Conservation (phyloP, 2,329 filamentous ascomycete species). For the Huntiella bhutanensis region DNA sequence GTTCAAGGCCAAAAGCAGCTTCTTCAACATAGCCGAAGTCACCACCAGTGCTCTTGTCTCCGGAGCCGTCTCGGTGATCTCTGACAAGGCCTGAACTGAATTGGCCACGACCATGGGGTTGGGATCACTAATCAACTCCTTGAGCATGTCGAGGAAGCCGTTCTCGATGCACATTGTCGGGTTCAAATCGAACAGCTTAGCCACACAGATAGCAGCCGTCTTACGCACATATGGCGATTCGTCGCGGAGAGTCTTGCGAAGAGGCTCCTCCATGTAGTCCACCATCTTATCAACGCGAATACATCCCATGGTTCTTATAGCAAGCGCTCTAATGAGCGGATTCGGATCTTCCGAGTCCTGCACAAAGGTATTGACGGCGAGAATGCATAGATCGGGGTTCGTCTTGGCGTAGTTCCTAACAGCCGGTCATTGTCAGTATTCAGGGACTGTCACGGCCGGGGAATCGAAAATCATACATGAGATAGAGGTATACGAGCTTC, state of each 20-base stretch:
- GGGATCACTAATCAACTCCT: constrained; percentile 90
- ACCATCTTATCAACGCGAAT: constrained; percentile 99
- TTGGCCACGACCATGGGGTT: constrained; percentile 99
- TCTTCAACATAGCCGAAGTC: constrained; percentile 70
- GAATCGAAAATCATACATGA: constrained; percentile 48
- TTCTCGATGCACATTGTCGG: constrained; percentile 87
- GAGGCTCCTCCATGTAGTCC: constrained; percentile 96
- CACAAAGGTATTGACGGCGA: constrained; percentile 97
- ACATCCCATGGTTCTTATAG: constrained; percentile 95
- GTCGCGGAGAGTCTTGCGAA: constrained; percentile 88
- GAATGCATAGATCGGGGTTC: constrained; percentile 92
- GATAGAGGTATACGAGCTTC: constrained; percentile 95
- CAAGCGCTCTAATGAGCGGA: constrained; percentile 80
- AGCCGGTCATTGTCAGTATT: background rate
- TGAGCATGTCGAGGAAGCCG: constrained; percentile 79
- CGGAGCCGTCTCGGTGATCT: constrained; percentile 78
- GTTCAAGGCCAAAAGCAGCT: constrained; percentile 87
- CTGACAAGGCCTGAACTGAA: constrained; percentile 78
- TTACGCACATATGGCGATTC: constrained; percentile 98
- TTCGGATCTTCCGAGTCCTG: constrained; percentile 99
- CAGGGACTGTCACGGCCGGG: background rate
- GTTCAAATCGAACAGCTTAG: constrained; percentile 92
- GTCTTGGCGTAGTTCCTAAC: constrained; percentile 96
- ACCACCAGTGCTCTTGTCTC: constrained; percentile 78
- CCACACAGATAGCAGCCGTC: constrained; percentile 92